These are phyloP conservation scores for Cryptosporidium felis DNA, from an alignment of 169 alveolate species.

Conservation along the genomic window DNA sequence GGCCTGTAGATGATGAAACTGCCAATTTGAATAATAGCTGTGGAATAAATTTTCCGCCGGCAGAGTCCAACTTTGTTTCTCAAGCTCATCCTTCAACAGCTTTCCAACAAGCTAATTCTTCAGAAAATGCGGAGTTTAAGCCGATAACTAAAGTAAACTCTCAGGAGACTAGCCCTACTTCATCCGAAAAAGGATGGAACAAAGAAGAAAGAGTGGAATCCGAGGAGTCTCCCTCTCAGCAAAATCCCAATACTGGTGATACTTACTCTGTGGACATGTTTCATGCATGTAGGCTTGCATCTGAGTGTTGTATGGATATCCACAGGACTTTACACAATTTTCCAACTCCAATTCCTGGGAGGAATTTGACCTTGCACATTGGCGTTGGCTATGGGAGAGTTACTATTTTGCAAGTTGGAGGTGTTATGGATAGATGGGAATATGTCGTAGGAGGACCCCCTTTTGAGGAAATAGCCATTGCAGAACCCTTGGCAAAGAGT, in stretches of 20 bases:
- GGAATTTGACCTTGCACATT: slow-evolving; percentile 79
- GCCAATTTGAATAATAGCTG: not conserved
- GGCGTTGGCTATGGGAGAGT: slow-evolving; percentile 83
- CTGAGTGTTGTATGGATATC: slow-evolving; percentile 82
- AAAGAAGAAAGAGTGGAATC: not conserved
- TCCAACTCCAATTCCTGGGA: slow-evolving; percentile 80
- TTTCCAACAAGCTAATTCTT: not conserved
- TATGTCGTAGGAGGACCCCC: slow-evolving; percentile 82
- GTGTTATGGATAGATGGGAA: slow-evolving; percentile 80
- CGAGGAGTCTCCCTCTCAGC: not conserved
- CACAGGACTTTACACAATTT: slow-evolving; percentile 81
- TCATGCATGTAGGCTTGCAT: slow-evolving; percentile 73
- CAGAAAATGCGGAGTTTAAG: not conserved
- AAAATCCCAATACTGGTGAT: slow-evolving; percentile 30
- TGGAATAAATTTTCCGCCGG: not conserved
- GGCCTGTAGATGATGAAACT: slow-evolving; percentile 85
- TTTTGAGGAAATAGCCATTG: slow-evolving; percentile 80
- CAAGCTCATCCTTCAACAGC: not conserved
- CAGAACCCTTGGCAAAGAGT: slow-evolving; percentile 80
- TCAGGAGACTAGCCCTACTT: not conserved
- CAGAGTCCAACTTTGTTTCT: not conserved
- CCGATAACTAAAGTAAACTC: not conserved
- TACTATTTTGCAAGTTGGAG: slow-evolving; percentile 81
- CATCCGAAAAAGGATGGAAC: slow-evolving; percentile 7
- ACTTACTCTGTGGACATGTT: slow-evolving; percentile 68